These are phyloP conservation scores for Bidens hawaiensis DNA, from an alignment of 140 eudicot genomes.

Conservation along the genomic window DNA sequence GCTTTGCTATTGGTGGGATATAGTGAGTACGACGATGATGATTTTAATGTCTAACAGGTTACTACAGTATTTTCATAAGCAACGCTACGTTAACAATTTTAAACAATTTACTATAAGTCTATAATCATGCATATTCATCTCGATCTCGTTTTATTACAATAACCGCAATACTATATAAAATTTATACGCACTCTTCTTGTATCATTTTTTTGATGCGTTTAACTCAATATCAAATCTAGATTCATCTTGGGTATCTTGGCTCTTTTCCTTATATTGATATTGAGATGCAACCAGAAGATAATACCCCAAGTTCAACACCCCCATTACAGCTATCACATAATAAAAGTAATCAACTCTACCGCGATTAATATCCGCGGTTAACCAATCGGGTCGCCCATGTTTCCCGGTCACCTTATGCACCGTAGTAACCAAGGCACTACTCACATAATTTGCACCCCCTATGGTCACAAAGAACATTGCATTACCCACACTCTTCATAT, in stretches of 20 bases:
- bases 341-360: constrained; percentile 66
- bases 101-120: too few relatives aligned
- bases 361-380: constrained; percentile 55
- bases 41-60: too few relatives aligned
- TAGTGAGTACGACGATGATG: too few relatives aligned
- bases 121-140: background rate
- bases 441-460: constrained; percentile 59
- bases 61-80: too few relatives aligned
- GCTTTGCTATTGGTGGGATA: too few relatives aligned
- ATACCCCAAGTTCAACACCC: constrained; percentile 58
- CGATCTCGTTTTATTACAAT: background rate
- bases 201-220: constrained; percentile 29
- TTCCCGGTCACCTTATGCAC: constrained; percentile 54
- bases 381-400: constrained; percentile 68
- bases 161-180: background rate
- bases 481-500: constrained; percentile 71
- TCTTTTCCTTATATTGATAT: constrained; percentile 47
- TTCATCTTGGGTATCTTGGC: constrained; percentile 18
- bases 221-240: constrained; percentile 41
- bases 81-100: background rate
- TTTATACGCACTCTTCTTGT: background rate
- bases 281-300: constrained; percentile 49
- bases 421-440: constrained; percentile 42
- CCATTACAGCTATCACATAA: constrained; percentile 58
- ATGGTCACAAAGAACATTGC: constrained; percentile 54